phyloP scores from a whole-genome alignment of 2,329 filamentous ascomycete genomes.

The Macroventuria anomochaeta region DNA sequence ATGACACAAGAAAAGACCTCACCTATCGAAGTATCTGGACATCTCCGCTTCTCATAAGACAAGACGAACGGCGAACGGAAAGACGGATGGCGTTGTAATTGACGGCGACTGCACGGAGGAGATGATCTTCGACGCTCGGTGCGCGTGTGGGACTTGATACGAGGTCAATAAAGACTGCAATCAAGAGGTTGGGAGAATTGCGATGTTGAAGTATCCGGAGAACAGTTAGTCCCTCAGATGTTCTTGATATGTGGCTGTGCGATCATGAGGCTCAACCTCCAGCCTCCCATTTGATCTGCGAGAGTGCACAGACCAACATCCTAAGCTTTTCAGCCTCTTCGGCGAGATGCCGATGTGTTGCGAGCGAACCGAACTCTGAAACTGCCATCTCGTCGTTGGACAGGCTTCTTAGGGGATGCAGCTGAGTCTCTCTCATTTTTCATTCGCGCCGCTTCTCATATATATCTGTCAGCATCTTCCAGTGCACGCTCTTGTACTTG shows the following conservation, averaged over 20 bases:
- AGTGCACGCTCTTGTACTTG: too few relatives aligned
- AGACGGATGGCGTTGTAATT: not conserved
- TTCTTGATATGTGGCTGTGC: constrained; percentile 14
- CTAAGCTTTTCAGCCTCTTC: not conserved
- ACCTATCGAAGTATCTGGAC: not conserved
- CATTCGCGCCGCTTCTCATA: too few relatives aligned
- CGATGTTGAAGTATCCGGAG: not conserved
- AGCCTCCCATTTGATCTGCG: constrained; percentile 5
- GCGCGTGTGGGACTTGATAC: not conserved
- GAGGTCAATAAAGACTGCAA: not conserved
- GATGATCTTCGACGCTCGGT: not conserved
- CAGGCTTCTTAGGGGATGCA: too few relatives aligned
- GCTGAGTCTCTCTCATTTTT: too few relatives aligned
- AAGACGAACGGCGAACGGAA: not conserved
- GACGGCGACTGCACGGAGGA: not conserved
- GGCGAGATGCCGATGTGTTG: not conserved
- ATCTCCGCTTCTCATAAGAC: not conserved
- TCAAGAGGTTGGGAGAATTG: too few relatives aligned
- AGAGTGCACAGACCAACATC: not conserved
- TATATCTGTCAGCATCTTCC: too few relatives aligned
- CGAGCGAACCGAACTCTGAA: not conserved
- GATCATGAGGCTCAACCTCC: constrained; percentile 6
- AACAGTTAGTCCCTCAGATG: not conserved
- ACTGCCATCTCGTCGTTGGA: too few relatives aligned
- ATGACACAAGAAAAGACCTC: not conserved